Evolutionary conservation across 805 yeast genomes (phyloP), one percentile per base, ranked within the genome.

Genomic region (Jamesozyma hellenica): DNA sequence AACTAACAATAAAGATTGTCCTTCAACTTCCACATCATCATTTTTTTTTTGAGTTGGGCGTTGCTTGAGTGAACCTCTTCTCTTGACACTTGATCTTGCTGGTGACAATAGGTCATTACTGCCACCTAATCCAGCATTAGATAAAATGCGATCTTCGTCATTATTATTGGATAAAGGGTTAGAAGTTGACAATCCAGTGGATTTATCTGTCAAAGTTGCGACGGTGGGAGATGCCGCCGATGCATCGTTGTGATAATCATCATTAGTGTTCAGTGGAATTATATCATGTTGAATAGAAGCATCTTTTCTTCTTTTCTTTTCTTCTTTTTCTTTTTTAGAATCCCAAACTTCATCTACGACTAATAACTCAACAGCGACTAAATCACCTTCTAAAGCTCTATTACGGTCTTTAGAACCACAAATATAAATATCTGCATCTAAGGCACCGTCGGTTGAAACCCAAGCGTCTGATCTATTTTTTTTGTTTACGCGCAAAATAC

Each of bases 341-440:
- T 77, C 86, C 98, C 98, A 92, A 26, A 92, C 98, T 56, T 92
- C 98, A 61, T 92, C 96, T 30, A 92, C 98, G 17, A 83, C 84
- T 42, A 92, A 72, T 46, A 92, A 71, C 61, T 92, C 98, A 17
- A 92, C 88, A 0, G 98, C 98, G 30, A 92, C 98, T 38, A 86
- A 66, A 60, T 92, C 98, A 42, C 96, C 96, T 63, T 92, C 98
- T 40, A 92, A 67, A 2, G 98, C 97, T 59, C 98, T 79, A 63
- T 92, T 92, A 60, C 98, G 82, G 63, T 92, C 98, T 60, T 92
- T 92, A 10, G 97, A 88, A 10, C 98, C 98, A 67, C 97, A 92
- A 49, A 92, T 92, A 56, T 87, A 92, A 45, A 92, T 86, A 61
- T 92, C 98, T 0, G 98, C 94, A 62, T 92, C 98, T 46, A 92